Conservation (phyloP, 257 asterid genomes). For the Fraxinus excelsior region DNA sequence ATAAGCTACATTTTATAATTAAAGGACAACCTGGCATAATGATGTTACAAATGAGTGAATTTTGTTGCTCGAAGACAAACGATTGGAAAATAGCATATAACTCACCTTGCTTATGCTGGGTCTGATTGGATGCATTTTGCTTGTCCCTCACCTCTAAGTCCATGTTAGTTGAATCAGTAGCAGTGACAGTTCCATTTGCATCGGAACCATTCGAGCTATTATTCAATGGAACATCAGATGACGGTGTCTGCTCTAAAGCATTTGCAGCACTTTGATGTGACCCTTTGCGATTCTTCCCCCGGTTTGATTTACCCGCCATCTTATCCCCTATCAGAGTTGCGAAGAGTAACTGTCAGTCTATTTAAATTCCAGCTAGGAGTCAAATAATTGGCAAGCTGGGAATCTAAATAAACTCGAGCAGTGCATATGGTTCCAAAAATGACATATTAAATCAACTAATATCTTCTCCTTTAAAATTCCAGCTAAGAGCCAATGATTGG, state of each 20-base stretch:
- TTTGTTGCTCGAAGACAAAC: not conserved
- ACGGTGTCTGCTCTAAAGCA: conserved; percentile 32
- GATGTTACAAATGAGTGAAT: not conserved
- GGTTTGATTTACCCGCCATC: conserved; percentile 90
- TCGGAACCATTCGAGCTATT: conserved; percentile 37
- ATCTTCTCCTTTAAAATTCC: not conserved
- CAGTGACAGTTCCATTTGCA: conserved; percentile 53
- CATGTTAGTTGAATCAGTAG: conserved; percentile 32
- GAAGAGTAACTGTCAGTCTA: not conserved
- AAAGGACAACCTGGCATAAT: too few species aligned
- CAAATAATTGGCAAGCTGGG: not conserved
- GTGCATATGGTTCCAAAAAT: not conserved
- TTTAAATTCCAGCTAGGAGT: not conserved
- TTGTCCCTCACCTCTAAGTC: conserved; percentile 47
- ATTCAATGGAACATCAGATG: conserved; percentile 48
- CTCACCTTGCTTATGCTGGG: conserved; percentile 60
- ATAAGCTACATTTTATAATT: not conserved
- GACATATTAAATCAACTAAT: not conserved
- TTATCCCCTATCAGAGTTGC: conserved; percentile 25
- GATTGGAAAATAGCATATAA: conserved; percentile 4
- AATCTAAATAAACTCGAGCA: not conserved
- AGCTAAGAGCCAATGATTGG: not conserved
- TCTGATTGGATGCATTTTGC: conserved; percentile 38
- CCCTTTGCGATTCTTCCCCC: conserved; percentile 76
- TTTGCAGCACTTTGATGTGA: conserved; percentile 40